Base-by-base conservation (phyloP, 345 rosid genomes). In the Populus pruinosa region DNA sequence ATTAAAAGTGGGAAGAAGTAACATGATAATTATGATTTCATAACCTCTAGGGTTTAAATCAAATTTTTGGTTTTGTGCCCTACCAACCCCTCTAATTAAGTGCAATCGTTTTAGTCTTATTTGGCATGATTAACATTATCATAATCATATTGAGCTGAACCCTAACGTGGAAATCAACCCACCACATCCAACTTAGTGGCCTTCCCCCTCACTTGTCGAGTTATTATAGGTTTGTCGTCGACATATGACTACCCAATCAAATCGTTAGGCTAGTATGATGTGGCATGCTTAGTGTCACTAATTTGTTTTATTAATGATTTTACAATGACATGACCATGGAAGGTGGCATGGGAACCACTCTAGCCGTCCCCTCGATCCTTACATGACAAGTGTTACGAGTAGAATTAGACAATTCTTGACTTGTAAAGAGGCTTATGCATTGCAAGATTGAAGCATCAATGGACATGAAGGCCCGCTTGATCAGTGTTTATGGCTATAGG, bases 311-410 rank as follows among this genome's bases (percentile, higher is more conserved):
- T 73, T 2, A 13, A 21, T 56, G 61, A 36, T 65, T 27, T 20
- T 27, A 8, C 47, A 43, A 3, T 36, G 29, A 63, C 16, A 2
- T 14, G 65, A 53, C 35, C 63, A 33, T 47, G 1, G 62, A 63
- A 63, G 43, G 70, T 59, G 49, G 25, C 33, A 14, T 62, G 79
- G 81, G 73, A 43, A 38, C 86, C 83, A 81, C 85, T 69, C 39
- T 27, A 71, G 87, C 86, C 83, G 85, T 81, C 90, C 87, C 68
- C 82, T 84, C 73, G 78, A 71, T 41, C 35, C 80, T 81, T 83
- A 29, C 69, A 77, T 77, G 90, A 83, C 88, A 86, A 78, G 69
- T 83, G 87, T 80, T 39, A 55, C 39, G 35, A 36, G 27, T 49
- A 56, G 38, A 61, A 29, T 65, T 67, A 53, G 29, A 50, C 65